Evolutionary conservation across 495 filamentous ascomycete species (phyloP), one percentile per base, ranked within the genome.

Genomic region (Tuber calosporum): DNA sequence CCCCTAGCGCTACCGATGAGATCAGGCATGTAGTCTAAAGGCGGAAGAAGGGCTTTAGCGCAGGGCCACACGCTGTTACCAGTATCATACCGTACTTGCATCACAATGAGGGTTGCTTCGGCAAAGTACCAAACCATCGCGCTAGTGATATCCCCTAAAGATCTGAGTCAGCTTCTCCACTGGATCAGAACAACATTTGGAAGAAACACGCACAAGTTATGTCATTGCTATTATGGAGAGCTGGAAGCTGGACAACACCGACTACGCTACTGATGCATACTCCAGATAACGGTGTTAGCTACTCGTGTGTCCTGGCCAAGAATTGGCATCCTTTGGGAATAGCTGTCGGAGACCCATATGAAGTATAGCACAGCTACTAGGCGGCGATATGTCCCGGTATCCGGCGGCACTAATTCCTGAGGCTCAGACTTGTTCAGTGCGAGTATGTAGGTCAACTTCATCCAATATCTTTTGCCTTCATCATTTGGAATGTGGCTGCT

Each of bases 61-160:
- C 17, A 22, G 72, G 72, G 8, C 66, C 72, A 48, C 66, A 73
- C 1, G 72, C 72, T 22, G 62, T 66, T n/a, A 53, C n/a, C n/a
- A n/a, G n/a, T n/a, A n/a, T n/a, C n/a, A n/a, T n/a, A n/a, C n/a
- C n/a, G n/a, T n/a, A n/a, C n/a, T n/a, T n/a, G n/a, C n/a, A n/a
- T 30, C 34, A 69, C 20, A 37, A 73, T 73, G 19, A 73, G 37
- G 9, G 30, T 53, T 26, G 30, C 34, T 69, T 73, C 72, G 34
- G 69, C 45, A 40, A 53, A 69, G 30, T 69, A 69, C 66, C 72
- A 73, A 36, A 73, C 15, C 4, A 73, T 45, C 6, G 66, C 41
- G 39, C 43, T 38, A 15, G 72, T 39, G 26, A 69, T 30, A 36
- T 73, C 66, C 72, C 72, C 72, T 73, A 38, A 26, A 69, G 9